Evolutionary conservation across 257 asterid species (phyloP).

Genomic region (Forsythia suspensa): DNA sequence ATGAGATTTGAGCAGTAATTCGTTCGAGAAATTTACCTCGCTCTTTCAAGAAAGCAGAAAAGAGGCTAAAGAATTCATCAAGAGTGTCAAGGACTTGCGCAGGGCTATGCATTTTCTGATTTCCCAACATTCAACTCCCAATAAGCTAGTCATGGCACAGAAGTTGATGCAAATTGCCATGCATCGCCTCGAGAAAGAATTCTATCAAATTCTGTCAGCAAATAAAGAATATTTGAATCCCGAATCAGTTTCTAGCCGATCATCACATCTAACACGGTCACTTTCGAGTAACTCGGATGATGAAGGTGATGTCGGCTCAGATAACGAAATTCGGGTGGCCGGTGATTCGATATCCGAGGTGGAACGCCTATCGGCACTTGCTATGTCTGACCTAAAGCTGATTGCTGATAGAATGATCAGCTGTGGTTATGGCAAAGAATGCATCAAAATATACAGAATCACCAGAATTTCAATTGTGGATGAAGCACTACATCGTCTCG

Average conservation of each 20-base stretch:
- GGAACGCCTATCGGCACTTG: constrained; percentile 31
- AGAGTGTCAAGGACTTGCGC: constrained; percentile 44
- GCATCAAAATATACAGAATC: constrained; percentile 47
- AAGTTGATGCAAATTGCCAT: constrained; percentile 61
- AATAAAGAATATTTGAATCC: constrained; percentile 48
- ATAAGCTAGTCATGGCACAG: constrained; percentile 48
- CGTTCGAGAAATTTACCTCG: constrained; percentile 34
- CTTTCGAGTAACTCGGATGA: constrained; percentile 36
- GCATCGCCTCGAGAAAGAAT: constrained; percentile 61
- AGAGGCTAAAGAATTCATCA: constrained; percentile 53
- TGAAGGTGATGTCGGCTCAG: constrained; percentile 32
- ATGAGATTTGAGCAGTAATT: constrained; percentile 48
- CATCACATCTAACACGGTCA: constrained; percentile 37
- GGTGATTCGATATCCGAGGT: constrained; percentile 31
- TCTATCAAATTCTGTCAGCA: constrained; percentile 48
- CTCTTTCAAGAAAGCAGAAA: constrained; percentile 49
- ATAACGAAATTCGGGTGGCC: constrained; percentile 6
- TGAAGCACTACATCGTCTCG: constrained; percentile 54
- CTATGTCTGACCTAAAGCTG: constrained; percentile 54
- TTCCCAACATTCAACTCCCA: constrained; percentile 34
- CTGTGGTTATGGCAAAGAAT: constrained; percentile 65
- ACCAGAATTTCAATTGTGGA: constrained; percentile 54
- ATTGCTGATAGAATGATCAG: constrained; percentile 66
- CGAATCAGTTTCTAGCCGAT: constrained; percentile 50
- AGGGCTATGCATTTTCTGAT: constrained; percentile 60